Conservation (phyloP, 345 rosid species). For the Toxicodendron radicans region DNA sequence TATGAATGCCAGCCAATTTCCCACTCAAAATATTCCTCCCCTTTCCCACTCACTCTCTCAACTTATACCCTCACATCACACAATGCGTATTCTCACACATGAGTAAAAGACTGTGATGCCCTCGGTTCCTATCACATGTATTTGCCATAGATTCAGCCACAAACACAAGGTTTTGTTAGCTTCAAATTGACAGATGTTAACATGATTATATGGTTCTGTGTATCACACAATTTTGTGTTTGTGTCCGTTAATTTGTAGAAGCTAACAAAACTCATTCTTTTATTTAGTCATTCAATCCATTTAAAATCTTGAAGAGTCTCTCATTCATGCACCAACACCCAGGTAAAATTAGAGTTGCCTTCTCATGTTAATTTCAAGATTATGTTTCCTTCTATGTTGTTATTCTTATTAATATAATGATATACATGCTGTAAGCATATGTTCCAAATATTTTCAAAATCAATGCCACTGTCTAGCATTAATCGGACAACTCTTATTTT, state of each 20-base stretch:
- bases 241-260: not conserved
- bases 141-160: not conserved
- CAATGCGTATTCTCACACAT: too few relatives aligned
- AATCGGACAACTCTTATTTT: not conserved
- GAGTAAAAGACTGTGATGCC: too few relatives aligned
- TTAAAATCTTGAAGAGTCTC: not conserved
- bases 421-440: not conserved
- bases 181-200: not conserved
- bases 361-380: not conserved
- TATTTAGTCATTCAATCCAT: not conserved
- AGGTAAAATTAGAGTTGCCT: not conserved
- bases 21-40: too few relatives aligned
- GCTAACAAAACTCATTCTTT: not conserved
- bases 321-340: not conserved
- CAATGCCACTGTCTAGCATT: not conserved
- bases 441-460: not conserved
- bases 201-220: not conserved
- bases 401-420: not conserved
- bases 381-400: not conserved
- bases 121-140: too few relatives aligned
- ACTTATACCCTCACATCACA: too few relatives aligned
- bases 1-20: too few relatives aligned
- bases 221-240: not conserved
- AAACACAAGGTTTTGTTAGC: not conserved
- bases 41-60: too few relatives aligned